Evolutionary conservation across 441 rosid species (phyloP).

Genomic region (Gossypium schwendimanii): DNA sequence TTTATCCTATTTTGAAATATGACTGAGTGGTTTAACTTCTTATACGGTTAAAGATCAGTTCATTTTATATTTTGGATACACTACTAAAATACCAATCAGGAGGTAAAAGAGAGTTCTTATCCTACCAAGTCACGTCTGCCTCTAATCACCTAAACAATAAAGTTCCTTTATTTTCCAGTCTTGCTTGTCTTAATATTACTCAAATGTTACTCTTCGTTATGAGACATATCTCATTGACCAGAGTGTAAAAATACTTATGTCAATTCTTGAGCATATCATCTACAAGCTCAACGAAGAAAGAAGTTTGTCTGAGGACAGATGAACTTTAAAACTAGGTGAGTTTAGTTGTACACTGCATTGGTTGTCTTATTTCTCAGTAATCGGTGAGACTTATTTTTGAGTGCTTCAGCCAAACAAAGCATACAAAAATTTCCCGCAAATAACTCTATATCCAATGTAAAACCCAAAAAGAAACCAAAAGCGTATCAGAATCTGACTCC

Average conservation of each 20-base stretch:
- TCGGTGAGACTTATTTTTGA: neutral
- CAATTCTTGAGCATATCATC: neutral
- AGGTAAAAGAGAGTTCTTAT: neutral
- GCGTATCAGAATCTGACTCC: neutral
- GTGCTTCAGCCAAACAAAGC: neutral
- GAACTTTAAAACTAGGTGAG: slow-evolving; percentile 1
- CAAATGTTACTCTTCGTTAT: neutral
- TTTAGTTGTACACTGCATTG: neutral
- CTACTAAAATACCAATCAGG: neutral
- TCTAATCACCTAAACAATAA: neutral
- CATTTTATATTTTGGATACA: neutral
- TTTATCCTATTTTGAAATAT: slow-evolving; percentile 3
- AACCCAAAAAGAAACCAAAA: neutral
- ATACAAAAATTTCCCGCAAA: neutral
- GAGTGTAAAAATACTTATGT: neutral
- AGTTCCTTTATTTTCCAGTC: neutral
- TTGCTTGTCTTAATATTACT: neutral
- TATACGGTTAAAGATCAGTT: neutral
- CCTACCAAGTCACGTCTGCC: neutral
- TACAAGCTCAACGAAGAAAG: neutral
- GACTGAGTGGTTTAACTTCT: neutral
- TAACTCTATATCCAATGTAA: neutral
- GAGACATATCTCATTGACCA: neutral
- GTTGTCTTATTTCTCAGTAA: slow-evolving; percentile 1
- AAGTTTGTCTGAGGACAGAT: neutral